Conservation (phyloP, 495 filamentous ascomycete species). For the Neurospora intermedia region DNA sequence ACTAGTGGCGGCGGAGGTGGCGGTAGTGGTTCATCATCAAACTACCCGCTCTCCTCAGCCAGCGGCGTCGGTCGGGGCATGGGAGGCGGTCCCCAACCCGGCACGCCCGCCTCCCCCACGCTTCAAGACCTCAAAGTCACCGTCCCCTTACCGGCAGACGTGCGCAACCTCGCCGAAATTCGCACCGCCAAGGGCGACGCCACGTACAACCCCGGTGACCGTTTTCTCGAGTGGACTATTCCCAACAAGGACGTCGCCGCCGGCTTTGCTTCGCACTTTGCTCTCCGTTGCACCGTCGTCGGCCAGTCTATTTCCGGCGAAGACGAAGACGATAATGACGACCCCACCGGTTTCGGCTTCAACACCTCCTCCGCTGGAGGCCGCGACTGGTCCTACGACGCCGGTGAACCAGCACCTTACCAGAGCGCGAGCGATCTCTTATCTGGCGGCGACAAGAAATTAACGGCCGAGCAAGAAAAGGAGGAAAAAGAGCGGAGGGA, state of each 20-base stretch:
- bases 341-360: constrained; percentile 40
- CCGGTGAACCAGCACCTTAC: constrained; percentile 35
- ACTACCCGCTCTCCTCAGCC: not conserved
- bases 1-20: constrained; percentile 26
- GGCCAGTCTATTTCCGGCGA: constrained; percentile 52
- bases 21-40: constrained; percentile 13
- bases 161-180: constrained; percentile 81
- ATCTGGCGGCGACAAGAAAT: constrained; percentile 19
- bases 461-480: constrained; percentile 30
- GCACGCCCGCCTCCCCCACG: constrained; percentile 44
- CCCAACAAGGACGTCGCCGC: constrained; percentile 52
- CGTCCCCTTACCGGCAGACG: constrained; percentile 67
- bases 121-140: constrained; percentile 75
- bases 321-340: constrained; percentile 43
- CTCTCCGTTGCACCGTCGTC: constrained; percentile 66
- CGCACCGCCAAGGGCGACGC: constrained; percentile 78
- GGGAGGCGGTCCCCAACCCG: constrained; percentile 26
- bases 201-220: constrained; percentile 59
- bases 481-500: constrained; percentile 38
- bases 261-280: constrained; percentile 52
- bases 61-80: constrained; percentile 9
- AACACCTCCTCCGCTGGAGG: constrained; percentile 6
- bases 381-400: constrained; percentile 50
- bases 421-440: constrained; percentile 20
- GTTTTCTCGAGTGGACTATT: constrained; percentile 73